These are phyloP conservation scores for Bassia scoparia DNA, from an alignment of 148 eudicot species.

Conservation along the genomic window DNA sequence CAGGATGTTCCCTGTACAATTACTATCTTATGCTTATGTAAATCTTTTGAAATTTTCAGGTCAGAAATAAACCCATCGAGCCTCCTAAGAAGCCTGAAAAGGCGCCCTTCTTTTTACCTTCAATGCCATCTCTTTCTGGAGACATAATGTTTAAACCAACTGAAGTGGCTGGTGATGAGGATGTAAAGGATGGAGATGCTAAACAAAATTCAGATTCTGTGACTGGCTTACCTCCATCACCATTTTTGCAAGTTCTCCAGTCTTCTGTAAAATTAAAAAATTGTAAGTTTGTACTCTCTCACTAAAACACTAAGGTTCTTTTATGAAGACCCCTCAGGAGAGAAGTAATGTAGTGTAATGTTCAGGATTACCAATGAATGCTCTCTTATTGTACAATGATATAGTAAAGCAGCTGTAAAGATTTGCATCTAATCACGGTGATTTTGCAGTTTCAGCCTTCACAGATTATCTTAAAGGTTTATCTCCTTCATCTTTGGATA, in stretches of 20 bases:
- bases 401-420: background rate
- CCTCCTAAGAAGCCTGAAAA: constrained; percentile 96
- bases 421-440: background rate
- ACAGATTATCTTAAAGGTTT: constrained; percentile 80
- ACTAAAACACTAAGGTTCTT: background rate
- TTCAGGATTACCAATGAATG: too few species aligned
- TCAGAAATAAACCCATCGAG: constrained; percentile 87
- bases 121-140: constrained; percentile 84
- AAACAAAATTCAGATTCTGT: constrained; percentile 23
- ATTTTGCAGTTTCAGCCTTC: constrained; percentile 68
- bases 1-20: background rate
- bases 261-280: constrained; percentile 54
- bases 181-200: constrained; percentile 25
- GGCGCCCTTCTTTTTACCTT: constrained; percentile 91
- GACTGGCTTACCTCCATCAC: constrained; percentile 40
- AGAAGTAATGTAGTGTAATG: too few species aligned
- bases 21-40: constrained; percentile 9
- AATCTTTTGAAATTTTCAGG: constrained; percentile 37
- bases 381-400: background rate
- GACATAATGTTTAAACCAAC: constrained; percentile 59
- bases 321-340: background rate
- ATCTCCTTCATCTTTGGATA: constrained; percentile 82
- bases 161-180: constrained; percentile 46
- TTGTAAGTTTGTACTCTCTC: constrained; percentile 44
- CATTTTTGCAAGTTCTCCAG: constrained; percentile 59